Evolutionary conservation across 148 eudicot genomes (phyloP).

Genomic region (Mesembryanthemum crystallinum): DNA sequence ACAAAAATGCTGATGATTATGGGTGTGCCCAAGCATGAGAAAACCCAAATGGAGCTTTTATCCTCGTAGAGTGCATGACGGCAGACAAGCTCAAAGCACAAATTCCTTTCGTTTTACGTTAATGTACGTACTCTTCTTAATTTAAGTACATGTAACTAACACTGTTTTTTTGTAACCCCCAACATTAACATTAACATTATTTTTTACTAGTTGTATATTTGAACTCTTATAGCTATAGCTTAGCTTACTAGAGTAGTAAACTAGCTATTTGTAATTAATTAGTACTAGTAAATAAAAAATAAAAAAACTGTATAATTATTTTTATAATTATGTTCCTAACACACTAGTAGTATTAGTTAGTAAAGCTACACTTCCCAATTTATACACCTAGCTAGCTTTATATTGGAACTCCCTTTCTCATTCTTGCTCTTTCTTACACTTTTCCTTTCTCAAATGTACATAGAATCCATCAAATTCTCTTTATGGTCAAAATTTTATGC

Average conservation of each 20-base stretch:
- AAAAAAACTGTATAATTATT: no score
- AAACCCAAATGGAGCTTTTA: constrained; percentile 9
- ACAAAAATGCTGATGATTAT: neutral
- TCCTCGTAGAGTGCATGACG: constrained; percentile 42
- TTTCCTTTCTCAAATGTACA: constrained; percentile 8
- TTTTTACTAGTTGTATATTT: neutral
- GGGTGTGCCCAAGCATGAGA: constrained; percentile 6
- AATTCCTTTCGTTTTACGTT: constrained; percentile 38
- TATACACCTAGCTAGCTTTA: no score
- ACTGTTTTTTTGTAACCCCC: constrained; percentile 5
- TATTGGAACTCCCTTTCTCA: neutral
- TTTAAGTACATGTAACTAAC: no score
- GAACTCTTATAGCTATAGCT: no score
- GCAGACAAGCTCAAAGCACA: constrained; percentile 60
- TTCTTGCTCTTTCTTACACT: neutral
- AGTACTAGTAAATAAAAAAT: no score
- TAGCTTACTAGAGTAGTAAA: no score
- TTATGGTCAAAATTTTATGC: constrained; percentile 12
- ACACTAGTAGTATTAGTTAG: neutral
- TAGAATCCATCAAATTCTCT: constrained; percentile 22
- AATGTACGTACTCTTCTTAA: constrained; percentile 18
- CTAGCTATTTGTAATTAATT: no score
- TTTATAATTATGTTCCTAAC: no score
- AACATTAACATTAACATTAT: neutral
- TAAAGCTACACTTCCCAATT: neutral